These are phyloP conservation scores for Globisporangium splendens DNA, from an alignment of 352 stramenopile species.

Conservation along the genomic window DNA sequence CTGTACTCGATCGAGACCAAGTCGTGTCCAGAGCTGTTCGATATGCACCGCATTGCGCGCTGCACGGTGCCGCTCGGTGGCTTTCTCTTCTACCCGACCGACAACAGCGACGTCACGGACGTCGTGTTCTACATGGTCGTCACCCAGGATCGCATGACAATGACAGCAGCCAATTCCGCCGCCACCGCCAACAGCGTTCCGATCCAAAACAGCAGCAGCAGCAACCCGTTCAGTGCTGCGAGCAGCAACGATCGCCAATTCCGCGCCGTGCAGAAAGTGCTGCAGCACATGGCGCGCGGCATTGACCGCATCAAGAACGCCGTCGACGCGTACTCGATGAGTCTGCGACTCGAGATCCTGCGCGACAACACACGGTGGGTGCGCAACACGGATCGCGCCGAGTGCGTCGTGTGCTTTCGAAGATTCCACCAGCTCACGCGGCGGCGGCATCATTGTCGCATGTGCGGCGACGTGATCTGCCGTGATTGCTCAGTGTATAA, in stretches of 20 bases:
- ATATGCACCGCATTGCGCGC: constrained; percentile 59
- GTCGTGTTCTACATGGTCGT: constrained; percentile 81
- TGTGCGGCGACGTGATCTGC: constrained; percentile 77
- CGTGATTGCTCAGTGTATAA: constrained; percentile 71
- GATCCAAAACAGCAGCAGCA: constrained; percentile 14
- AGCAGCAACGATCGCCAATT: constrained; percentile 58
- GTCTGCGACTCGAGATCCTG: constrained; percentile 50
- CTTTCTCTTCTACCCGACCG: constrained; percentile 66
- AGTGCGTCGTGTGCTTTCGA: constrained; percentile 64
- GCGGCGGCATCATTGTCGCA: constrained; percentile 68
- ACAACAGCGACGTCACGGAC: constrained; percentile 52
- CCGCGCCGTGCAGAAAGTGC: constrained; percentile 48
- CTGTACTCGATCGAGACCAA: constrained; percentile 63
- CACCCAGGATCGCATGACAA: constrained; percentile 10
- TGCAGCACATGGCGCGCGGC: constrained; percentile 52
- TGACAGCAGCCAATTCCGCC: background rate
- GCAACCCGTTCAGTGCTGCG: constrained; percentile 9
- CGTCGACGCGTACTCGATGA: constrained; percentile 61
- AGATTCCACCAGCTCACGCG: constrained; percentile 66
- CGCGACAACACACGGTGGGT: constrained; percentile 46
- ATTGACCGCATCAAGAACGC: constrained; percentile 53
- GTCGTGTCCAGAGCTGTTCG: constrained; percentile 57
- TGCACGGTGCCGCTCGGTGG: constrained; percentile 56
- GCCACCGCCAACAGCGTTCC: constrained; percentile 3
- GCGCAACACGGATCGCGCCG: constrained; percentile 38